A percentile compares a stretch with the other conserved stretches of the same genome.
Evolutionary conservation across 179 eudicot species (phyloP).

Genomic region (Silene noctiflora): DNA sequence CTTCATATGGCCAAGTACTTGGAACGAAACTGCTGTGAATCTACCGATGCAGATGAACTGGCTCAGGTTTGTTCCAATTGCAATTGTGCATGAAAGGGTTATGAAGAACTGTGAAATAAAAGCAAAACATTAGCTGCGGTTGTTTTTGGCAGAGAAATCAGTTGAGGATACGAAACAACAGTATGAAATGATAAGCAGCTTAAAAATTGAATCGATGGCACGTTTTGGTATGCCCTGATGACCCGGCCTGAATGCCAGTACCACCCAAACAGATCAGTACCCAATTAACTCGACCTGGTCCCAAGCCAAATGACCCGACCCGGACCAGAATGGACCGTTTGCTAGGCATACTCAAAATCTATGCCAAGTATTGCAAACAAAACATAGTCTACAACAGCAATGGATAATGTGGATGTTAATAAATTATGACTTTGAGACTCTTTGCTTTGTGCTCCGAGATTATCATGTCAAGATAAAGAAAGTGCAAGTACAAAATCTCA

Average conservation of each 20-base stretch:
- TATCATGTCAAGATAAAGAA: background rate
- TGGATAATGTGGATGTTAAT: background rate
- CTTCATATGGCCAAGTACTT: slow-evolving; percentile 48
- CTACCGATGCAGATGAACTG: slow-evolving; percentile 47
- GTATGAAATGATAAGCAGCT: background rate
- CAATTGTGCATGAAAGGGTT: slow-evolving; percentile 41
- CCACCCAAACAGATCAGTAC: no score
- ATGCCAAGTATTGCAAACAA: background rate
- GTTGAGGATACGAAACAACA: background rate
- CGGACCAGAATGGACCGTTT: no score
- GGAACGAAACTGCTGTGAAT: slow-evolving; percentile 46
- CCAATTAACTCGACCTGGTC: no score
- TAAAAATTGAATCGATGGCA: background rate
- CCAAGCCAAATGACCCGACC: no score
- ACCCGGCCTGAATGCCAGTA: no score
- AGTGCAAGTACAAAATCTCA: background rate
- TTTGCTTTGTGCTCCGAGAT: background rate
- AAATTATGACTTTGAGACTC: background rate
- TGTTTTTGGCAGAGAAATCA: background rate
- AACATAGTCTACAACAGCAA: background rate
- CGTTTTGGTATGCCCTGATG: no score
- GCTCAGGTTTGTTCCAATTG: slow-evolving; percentile 45
- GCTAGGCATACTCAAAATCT: no score
- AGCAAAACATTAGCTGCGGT: background rate
- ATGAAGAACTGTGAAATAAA: slow-evolving; percentile 30